Conservation (phyloP, 306 rosid species). For the Begonia peltatifolia region DNA sequence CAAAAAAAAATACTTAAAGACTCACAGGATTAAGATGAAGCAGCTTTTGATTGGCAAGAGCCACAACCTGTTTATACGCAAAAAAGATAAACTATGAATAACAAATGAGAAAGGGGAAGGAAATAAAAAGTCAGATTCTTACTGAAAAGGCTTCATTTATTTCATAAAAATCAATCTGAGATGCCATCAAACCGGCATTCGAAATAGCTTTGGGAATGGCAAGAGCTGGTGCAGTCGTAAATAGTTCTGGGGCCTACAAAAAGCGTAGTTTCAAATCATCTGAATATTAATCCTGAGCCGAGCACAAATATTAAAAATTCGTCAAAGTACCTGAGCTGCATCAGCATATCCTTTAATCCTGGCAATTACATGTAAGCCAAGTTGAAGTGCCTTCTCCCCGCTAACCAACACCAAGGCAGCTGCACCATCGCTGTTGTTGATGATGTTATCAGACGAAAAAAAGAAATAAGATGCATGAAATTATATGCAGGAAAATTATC, state of each 20-base stretch:
- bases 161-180: slow-evolving; percentile 79
- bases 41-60: slow-evolving; percentile 81
- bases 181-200: slow-evolving; percentile 67
- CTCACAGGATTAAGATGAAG: slow-evolving; percentile 84
- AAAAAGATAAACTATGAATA: slow-evolving; percentile 7
- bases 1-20: slow-evolving; percentile 11
- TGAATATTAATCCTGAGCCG: neutral
- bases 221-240: slow-evolving; percentile 82
- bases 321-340: slow-evolving; percentile 70
- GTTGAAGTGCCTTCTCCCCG: slow-evolving; percentile 67
- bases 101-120: slow-evolving; percentile 1
- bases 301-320: neutral
- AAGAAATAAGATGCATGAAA: slow-evolving; percentile 4
- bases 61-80: slow-evolving; percentile 53
- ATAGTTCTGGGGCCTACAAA: slow-evolving; percentile 70
- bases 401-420: slow-evolving; percentile 90
- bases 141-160: slow-evolving; percentile 97
- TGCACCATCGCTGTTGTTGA: slow-evolving; percentile 69
- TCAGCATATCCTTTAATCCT: slow-evolving; percentile 81
- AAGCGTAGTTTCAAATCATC: too few species aligned
- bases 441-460: slow-evolving; percentile 17
- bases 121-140: slow-evolving; percentile 12
- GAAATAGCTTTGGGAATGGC: slow-evolving; percentile 81
- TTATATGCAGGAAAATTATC: neutral
- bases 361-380: slow-evolving; percentile 73